Percentiles rank a stretch among this genome's conserved stretches.
These are phyloP conservation scores for Fusarium musae DNA, from an alignment of 2,329 filamentous ascomycete species.

Conservation along the genomic window DNA sequence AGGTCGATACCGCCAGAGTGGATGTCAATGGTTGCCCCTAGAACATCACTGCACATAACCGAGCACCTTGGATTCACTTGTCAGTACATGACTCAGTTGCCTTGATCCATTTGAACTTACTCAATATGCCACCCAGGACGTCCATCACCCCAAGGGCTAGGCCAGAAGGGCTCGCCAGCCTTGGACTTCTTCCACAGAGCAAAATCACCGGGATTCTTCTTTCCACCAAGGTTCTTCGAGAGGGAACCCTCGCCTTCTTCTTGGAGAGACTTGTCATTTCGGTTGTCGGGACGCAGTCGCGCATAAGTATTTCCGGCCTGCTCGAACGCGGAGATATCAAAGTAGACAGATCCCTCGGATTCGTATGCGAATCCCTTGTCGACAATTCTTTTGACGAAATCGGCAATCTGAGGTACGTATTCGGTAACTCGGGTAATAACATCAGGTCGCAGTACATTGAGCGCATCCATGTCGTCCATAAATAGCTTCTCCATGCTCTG, in stretches of 20 bases:
- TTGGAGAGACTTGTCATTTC: conserved; percentile 82
- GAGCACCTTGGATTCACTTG: conserved; percentile 66
- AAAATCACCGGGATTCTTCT: conserved; percentile 85
- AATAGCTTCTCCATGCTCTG: conserved; percentile 89
- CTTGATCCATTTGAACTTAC: conserved; percentile 22
- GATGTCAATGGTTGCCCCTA: conserved; percentile 88
- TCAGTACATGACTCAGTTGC: not conserved
- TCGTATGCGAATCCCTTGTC: conserved; percentile 88
- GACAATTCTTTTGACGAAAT: conserved; percentile 85
- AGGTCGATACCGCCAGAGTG: conserved; percentile 94
- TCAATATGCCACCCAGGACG: conserved; percentile 97
- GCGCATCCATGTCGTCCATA: conserved; percentile 83
- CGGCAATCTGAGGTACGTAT: conserved; percentile 86
- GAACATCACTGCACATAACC: conserved; percentile 91
- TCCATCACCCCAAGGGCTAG: conserved; percentile 86
- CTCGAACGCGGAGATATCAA: conserved; percentile 90
- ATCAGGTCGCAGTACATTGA: conserved; percentile 87
- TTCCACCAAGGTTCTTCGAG: conserved; percentile 69
- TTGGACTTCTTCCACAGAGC: conserved; percentile 95
- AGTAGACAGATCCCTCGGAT: conserved; percentile 88
- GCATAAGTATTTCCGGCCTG: conserved; percentile 86
- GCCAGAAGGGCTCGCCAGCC: conserved; percentile 90
- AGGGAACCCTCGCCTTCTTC: conserved; percentile 92
- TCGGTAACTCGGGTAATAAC: conserved; percentile 91
- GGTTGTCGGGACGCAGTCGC: conserved; percentile 84